Evolutionary conservation across 225 moss, liverwort and hornwort species (phyloP).

Genomic region (Rhytidiadelphus loreus): DNA sequence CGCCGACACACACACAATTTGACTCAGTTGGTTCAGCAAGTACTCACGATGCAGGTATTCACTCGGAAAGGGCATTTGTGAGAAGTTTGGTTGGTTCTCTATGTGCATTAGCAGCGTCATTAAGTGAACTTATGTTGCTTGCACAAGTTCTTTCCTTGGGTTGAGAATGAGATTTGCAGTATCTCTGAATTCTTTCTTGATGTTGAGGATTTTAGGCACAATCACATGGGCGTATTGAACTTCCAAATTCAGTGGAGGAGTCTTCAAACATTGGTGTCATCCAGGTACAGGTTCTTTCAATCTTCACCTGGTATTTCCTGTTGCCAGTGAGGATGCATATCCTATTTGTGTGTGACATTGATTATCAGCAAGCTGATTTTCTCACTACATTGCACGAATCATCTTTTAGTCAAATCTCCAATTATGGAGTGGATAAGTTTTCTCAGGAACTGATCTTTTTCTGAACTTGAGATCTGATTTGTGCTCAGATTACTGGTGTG

Average conservation of each 20-base stretch:
- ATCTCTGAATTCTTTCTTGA: not conserved
- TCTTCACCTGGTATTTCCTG: not conserved
- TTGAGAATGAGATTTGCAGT: not conserved
- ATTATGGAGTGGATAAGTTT: not conserved
- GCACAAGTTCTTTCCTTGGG: not conserved
- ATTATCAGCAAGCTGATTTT: not conserved
- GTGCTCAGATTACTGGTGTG: slow-evolving; percentile 58
- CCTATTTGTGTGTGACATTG: not conserved
- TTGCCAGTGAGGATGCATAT: not conserved
- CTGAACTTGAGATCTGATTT: not conserved
- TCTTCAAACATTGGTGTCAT: slow-evolving; percentile 69
- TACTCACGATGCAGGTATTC: slow-evolving; percentile 56
- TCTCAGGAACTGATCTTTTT: not conserved
- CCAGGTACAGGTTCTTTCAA: slow-evolving; percentile 31
- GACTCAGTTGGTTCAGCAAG: slow-evolving; percentile 52
- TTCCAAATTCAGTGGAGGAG: slow-evolving; percentile 60
- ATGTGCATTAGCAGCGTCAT: not conserved
- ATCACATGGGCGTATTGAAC: slow-evolving; percentile 41
- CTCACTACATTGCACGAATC: not conserved
- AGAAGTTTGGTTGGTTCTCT: not conserved
- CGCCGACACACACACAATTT: slow-evolving; percentile 71
- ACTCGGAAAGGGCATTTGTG: not conserved
- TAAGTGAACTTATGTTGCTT: not conserved
- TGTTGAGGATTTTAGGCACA: slow-evolving; percentile 25
- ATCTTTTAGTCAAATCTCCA: not conserved